A percentile compares a stretch with the other conserved stretches of the same genome.
phyloP scores from a whole-genome alignment of 768 basidiomycete genomes.

The Clathrus columnatus region DNA sequence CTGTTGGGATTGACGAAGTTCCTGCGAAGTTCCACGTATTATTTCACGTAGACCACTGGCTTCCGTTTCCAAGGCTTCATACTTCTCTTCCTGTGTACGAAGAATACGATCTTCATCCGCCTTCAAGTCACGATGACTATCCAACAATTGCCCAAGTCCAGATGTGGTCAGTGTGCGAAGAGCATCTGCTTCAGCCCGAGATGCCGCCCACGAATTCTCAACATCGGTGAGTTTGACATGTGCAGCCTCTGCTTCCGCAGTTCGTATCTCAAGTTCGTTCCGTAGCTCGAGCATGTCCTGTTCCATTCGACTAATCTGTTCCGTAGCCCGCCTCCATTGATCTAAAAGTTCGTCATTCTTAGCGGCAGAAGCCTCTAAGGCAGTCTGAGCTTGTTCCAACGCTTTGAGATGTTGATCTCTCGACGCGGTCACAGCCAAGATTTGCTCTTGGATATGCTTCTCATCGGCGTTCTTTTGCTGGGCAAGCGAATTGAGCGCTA shows the following conservation, averaged over 20 bases:
- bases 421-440: constrained; percentile 61
- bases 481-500: constrained; percentile 61
- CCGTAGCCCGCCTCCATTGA: constrained; percentile 60
- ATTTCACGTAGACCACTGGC: constrained; percentile 65
- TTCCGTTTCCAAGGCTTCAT: constrained; percentile 74
- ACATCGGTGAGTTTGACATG: constrained; percentile 62
- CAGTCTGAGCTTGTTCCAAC: constrained; percentile 75
- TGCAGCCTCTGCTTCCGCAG: constrained; percentile 63
- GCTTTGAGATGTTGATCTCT: constrained; percentile 83
- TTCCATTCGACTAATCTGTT: constrained; percentile 64
- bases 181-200: constrained; percentile 87
- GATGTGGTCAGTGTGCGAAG: constrained; percentile 81
- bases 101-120: constrained; percentile 72
- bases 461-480: constrained; percentile 79
- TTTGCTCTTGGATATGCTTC: constrained; percentile 48
- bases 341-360: constrained; percentile 74
- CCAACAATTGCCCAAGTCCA: constrained; percentile 76
- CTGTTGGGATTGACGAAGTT: constrained; percentile 57
- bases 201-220: constrained; percentile 87
- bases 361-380: constrained; percentile 64
- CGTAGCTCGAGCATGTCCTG: constrained; percentile 69
- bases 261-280: constrained; percentile 70
- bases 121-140: constrained; percentile 77
- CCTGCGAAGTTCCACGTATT: constrained; percentile 68
- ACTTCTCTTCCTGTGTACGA: constrained; percentile 74